phyloP scores from a whole-genome alignment of 2,329 filamentous ascomycete genomes.

The Ophiostoma ulmi region DNA sequence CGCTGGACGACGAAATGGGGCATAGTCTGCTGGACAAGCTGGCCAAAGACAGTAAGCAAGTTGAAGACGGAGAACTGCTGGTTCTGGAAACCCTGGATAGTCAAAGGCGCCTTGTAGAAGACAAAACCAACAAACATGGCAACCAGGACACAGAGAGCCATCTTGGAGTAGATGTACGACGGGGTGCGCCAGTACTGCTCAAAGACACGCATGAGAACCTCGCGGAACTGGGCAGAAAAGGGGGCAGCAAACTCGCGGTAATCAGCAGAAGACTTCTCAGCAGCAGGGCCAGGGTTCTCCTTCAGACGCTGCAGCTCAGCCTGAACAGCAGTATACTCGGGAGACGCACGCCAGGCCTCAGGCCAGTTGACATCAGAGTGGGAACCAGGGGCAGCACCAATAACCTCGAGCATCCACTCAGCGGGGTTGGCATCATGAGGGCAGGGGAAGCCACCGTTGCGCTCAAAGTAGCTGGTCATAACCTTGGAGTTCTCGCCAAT shows the following conservation, averaged over 20 bases:
- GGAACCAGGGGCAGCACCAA: constrained; percentile 60
- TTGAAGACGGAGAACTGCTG: constrained; percentile 85
- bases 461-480: constrained; percentile 71
- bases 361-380: constrained; percentile 61
- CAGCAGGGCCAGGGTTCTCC: constrained; percentile 39
- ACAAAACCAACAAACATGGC: constrained; percentile 77
- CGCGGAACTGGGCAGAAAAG: constrained; percentile 60
- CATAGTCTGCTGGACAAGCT: constrained; percentile 75
- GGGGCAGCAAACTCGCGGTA: constrained; percentile 75
- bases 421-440: constrained; percentile 69
- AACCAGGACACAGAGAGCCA: constrained; percentile 57
- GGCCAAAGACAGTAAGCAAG: constrained; percentile 74
- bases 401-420: constrained; percentile 69
- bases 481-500: constrained; percentile 64
- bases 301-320: constrained; percentile 54
- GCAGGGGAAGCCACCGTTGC: constrained; percentile 61
- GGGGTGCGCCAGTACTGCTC: constrained; percentile 84
- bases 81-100: constrained; percentile 74
- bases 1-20: constrained; percentile 80
- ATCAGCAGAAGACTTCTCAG: constrained; percentile 39
- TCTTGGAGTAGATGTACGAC: constrained; percentile 82
- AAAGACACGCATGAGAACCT: constrained; percentile 66
- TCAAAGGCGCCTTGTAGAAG: constrained; percentile 67
- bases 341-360: constrained; percentile 54
- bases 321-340: constrained; percentile 53